Conservation (phyloP, 257 asterid species). For the Linderniella brevidens region DNA sequence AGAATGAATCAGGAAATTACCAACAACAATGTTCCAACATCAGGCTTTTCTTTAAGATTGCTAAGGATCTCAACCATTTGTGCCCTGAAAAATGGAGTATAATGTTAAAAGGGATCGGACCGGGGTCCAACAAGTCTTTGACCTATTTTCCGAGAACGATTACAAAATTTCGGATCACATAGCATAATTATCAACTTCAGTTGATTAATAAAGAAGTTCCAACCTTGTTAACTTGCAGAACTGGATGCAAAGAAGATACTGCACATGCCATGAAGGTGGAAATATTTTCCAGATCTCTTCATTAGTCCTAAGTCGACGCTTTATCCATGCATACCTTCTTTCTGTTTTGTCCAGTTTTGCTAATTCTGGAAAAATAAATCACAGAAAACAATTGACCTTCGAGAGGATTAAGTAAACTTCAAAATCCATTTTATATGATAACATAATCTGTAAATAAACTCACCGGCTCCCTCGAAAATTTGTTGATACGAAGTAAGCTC, state of each 20-base stretch:
- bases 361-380: slow-evolving; percentile 34
- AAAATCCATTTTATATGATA: no score
- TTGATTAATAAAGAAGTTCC: slow-evolving; percentile 10
- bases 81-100: slow-evolving; percentile 16
- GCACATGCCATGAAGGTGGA: slow-evolving; percentile 86
- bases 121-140: no score
- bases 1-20: slow-evolving; percentile 22
- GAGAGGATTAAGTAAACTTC: slow-evolving; percentile 5
- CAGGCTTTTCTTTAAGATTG: slow-evolving; percentile 90
- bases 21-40: slow-evolving; percentile 69
- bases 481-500: slow-evolving; percentile 94
- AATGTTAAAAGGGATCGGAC: no score
- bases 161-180: no score
- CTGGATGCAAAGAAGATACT: slow-evolving; percentile 90
- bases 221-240: slow-evolving; percentile 98
- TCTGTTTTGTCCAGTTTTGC: slow-evolving; percentile 92
- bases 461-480: slow-evolving; percentile 98
- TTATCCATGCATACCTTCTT: slow-evolving; percentile 95
- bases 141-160: no score
- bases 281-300: slow-evolving; percentile 94
- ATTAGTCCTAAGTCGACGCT: slow-evolving; percentile 81
- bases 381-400: slow-evolving; percentile 8
- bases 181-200: no score
- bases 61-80: slow-evolving; percentile 84
- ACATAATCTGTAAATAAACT: slow-evolving; percentile 14